phyloP scores from a whole-genome alignment of 805 yeast species.

The Helenozyma rhizophorensis region DNA sequence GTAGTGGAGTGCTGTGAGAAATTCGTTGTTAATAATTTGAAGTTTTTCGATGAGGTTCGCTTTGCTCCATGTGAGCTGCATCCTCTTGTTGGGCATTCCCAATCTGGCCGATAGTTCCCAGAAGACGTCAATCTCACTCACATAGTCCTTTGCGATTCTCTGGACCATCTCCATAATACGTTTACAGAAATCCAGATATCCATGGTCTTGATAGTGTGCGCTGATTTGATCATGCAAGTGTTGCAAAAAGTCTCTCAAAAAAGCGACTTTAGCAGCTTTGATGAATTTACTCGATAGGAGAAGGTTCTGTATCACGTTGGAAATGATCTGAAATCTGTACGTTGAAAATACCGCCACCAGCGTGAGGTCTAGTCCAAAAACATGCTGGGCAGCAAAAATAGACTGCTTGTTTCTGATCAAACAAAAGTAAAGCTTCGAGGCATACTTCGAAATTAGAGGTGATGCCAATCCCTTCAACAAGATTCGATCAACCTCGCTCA shows the following conservation, averaged over 20 bases:
- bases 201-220: slow-evolving; percentile 17
- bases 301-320: slow-evolving; percentile 18
- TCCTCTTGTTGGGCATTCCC: slow-evolving; percentile 23
- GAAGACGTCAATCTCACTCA: slow-evolving; percentile 12
- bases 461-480: slow-evolving; percentile 24
- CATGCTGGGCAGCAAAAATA: slow-evolving; percentile 16
- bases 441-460: slow-evolving; percentile 23
- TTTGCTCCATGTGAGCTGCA: slow-evolving; percentile 21
- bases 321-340: slow-evolving; percentile 17
- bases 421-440: slow-evolving; percentile 17
- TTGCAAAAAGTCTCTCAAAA: slow-evolving; percentile 19
- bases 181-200: slow-evolving; percentile 29
- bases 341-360: slow-evolving; percentile 17
- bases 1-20: slow-evolving; percentile 17
- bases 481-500: slow-evolving; percentile 12
- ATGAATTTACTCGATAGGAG: slow-evolving; percentile 3
- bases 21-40: slow-evolving; percentile 22
- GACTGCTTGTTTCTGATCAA: slow-evolving; percentile 15
- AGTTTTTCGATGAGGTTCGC: slow-evolving; percentile 22
- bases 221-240: slow-evolving; percentile 25
- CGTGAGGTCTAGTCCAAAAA: slow-evolving; percentile 14
- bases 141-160: slow-evolving; percentile 10
- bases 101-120: slow-evolving; percentile 21
- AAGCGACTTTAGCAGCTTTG: slow-evolving; percentile 8
- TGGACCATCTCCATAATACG: slow-evolving; percentile 21